These are phyloP conservation scores for Geotrichum reessii DNA, from an alignment of 1,139 yeast species.

Conservation along the genomic window DNA sequence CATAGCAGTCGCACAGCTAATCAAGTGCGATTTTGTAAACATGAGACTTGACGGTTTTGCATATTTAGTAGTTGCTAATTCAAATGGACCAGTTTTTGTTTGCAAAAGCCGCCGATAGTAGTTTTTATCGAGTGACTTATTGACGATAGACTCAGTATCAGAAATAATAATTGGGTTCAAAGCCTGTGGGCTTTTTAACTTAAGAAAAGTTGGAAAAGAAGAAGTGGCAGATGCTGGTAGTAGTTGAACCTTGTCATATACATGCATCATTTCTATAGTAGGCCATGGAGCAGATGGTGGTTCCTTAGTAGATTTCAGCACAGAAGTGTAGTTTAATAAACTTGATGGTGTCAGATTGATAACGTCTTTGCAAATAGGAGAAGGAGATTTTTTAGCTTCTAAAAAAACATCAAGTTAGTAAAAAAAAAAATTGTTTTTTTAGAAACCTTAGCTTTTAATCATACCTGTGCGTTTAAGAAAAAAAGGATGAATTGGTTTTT, in stretches of 20 bases:
- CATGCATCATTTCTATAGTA: constrained; percentile 9
- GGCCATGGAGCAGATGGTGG: constrained; percentile 10
- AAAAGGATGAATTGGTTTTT: constrained; percentile 25
- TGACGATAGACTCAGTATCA: not conserved
- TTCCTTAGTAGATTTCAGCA: not conserved
- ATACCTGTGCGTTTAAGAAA: constrained; percentile 19
- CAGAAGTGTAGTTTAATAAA: not conserved
- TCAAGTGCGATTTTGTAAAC: not conserved
- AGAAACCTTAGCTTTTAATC: no score
- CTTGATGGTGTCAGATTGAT: not conserved
- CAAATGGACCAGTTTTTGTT: not conserved
- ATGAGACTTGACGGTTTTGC: not conserved
- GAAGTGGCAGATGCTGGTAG: not conserved
- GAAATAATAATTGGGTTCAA: not conserved
- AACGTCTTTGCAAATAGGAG: not conserved
- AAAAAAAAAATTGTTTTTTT: not conserved
- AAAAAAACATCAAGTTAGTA: not conserved
- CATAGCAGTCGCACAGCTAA: not conserved
- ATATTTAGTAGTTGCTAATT: not conserved
- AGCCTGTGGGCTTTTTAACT: not conserved
- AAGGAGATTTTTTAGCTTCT: not conserved
- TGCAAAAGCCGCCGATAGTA: not conserved
- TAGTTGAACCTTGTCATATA: not conserved
- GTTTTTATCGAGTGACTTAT: not conserved
- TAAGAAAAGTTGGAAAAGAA: not conserved